Base-by-base conservation (phyloP, 495 filamentous ascomycete genomes). In the Amorphotheca resinae region DNA sequence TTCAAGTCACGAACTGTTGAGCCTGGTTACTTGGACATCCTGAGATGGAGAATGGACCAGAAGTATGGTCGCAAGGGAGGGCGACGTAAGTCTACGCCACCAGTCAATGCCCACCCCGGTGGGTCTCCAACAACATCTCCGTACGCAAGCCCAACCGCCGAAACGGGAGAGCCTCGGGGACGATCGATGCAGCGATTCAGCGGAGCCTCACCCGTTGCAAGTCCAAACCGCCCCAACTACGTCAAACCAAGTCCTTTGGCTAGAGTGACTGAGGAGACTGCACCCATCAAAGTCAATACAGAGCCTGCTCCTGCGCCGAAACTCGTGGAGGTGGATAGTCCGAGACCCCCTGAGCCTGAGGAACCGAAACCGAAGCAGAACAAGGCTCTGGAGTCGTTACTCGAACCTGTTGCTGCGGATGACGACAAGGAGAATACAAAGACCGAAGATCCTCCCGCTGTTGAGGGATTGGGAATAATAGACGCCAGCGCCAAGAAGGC, bases 31-130 rank as follows among this genome's bases (percentile, higher is more conserved):
- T 71, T 96, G 51, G 87, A 95, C 46, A 93, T 96, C 49, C 68
- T 99, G 50, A 73, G 91, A 37, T 95, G 93, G 82, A 76, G 91
- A 54, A 77, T 79, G 61, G 93, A 96, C 57, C 91, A 94, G 59
- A 95, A 91, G 63, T 85, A 85, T 57, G 91, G 91, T 23, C 78
- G 86, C 26, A 73, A 70, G 57, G 60, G 63, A 22, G 32, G 42
- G 54, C 3, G 57, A 58, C 36, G 53, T 48, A 35, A 51, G 32
- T 45, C 52, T 7, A 34, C 56, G 16, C 66, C 66, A 30, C 61
- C 63, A 6, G 59, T 22, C 9, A 48, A 38, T 30, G 44, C 37
- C 11, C 33, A 45, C 14, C 40, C 33, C 8, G 21, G 15, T 41
- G 46, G 40, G 17, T 55, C 67, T 33, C 60, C 60, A 17, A 45